Percentiles rank a stretch among this genome's conserved stretches.
Evolutionary conservation across 1,284 basidiomycete species (phyloP).

Genomic region (Boletus semigastroideus): DNA sequence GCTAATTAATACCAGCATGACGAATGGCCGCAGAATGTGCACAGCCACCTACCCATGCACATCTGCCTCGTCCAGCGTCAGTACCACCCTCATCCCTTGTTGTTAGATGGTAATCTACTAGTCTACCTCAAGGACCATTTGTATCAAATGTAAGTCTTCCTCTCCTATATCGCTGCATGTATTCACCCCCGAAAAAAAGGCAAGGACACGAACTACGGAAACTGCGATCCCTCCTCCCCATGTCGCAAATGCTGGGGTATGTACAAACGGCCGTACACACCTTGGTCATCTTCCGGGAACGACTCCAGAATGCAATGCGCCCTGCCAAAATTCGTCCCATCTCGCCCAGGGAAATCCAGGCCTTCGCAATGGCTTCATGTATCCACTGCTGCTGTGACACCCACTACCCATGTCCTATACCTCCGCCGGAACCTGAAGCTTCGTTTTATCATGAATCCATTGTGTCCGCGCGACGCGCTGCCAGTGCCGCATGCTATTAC

Average conservation of each 20-base stretch:
- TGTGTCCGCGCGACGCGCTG: conserved; percentile 25
- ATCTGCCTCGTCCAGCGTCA: too few relatives aligned
- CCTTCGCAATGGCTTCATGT: neutral
- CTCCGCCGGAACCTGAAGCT: too few relatives aligned
- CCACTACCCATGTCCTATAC: conserved; percentile 7
- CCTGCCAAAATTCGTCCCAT: conserved; percentile 26
- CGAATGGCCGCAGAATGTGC: too few relatives aligned
- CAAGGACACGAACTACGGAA: conserved; percentile 69
- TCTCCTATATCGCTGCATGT: neutral
- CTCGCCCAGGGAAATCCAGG: neutral
- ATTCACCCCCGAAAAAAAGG: conserved; percentile 40
- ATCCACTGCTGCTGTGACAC: neutral
- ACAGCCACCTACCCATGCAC: too few relatives aligned
- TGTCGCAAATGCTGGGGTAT: conserved; percentile 72
- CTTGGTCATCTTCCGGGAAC: conserved; percentile 36
- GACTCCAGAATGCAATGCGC: conserved; percentile 31
- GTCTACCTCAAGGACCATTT: conserved; percentile 67
- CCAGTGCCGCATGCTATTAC: conserved; percentile 51
- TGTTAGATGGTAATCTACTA: conserved; percentile 57
- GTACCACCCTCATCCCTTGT: conserved; percentile 62
- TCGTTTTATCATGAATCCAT: conserved; percentile 23
- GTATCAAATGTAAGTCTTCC: conserved; percentile 55
- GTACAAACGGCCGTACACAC: conserved; percentile 57
- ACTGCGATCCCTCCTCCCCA: conserved; percentile 57
- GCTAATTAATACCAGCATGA: conserved; percentile 26